Evolutionary conservation across 495 filamentous ascomycete species (phyloP).

Genomic region (Daldinia grandis): DNA sequence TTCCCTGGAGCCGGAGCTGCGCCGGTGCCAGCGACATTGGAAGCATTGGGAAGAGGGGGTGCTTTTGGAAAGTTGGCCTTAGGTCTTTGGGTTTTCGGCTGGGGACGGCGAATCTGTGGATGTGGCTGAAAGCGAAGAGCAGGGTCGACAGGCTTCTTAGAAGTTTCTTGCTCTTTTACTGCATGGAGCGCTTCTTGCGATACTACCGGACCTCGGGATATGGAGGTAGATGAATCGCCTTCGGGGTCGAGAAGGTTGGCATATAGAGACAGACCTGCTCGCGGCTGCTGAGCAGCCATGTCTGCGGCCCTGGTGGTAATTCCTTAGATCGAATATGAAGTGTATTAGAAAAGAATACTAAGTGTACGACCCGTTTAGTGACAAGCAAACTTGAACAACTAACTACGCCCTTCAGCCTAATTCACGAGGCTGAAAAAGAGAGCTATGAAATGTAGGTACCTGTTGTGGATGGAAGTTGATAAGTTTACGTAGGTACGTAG

Average conservation of each 20-base stretch:
- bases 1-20: slow-evolving; percentile 54
- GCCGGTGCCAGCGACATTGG: slow-evolving; percentile 14
- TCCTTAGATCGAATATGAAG: not conserved
- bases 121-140: slow-evolving; percentile 86
- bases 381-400: not conserved
- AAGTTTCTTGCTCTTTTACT: slow-evolving; percentile 62
- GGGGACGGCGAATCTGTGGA: slow-evolving; percentile 64
- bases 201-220: slow-evolving; percentile 80
- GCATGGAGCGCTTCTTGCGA: slow-evolving; percentile 65
- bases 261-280: slow-evolving; percentile 62
- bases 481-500: too few relatives aligned
- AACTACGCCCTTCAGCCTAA: slow-evolving; percentile 5
- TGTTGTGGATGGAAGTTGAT: not conserved
- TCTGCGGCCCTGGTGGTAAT: not conserved
- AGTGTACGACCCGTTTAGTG: not conserved
- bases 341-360: not conserved
- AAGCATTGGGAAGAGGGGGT: slow-evolving; percentile 36
- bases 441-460: slow-evolving; percentile 9
- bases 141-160: slow-evolving; percentile 78
- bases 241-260: slow-evolving; percentile 63
- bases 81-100: slow-evolving; percentile 70
- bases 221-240: slow-evolving; percentile 53
- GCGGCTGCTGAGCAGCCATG: slow-evolving; percentile 47
- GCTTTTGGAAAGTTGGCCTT: slow-evolving; percentile 66
- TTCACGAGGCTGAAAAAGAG: slow-evolving; percentile 4